Conservation (phyloP, 495 filamentous ascomycete genomes). For the Daldinia bambusicola region DNA sequence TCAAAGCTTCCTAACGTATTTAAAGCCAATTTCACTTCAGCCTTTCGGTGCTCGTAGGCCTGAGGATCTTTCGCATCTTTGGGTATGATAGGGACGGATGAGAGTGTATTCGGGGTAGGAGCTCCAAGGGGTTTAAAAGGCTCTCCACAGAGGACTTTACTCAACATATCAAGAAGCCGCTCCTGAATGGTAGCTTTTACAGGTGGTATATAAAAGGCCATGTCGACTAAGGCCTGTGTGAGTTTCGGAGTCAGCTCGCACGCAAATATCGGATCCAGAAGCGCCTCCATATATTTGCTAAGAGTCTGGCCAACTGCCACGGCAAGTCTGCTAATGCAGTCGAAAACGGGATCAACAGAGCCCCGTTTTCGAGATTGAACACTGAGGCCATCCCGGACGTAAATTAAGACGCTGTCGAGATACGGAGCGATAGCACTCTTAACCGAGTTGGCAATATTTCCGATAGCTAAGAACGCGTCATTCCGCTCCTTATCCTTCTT, state of each 20-base stretch:
- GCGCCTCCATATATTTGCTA: constrained; percentile 96
- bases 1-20: constrained; percentile 97
- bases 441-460: constrained; percentile 94
- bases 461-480: constrained; percentile 92
- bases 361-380: constrained; percentile 79
- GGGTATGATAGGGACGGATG: constrained; percentile 79
- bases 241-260: constrained; percentile 92
- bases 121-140: constrained; percentile 92
- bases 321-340: constrained; percentile 96
- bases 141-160: constrained; percentile 89
- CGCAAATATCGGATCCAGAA: constrained; percentile 95
- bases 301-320: constrained; percentile 94
- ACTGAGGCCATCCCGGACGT: constrained; percentile 89
- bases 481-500: constrained; percentile 95
- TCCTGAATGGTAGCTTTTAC: constrained; percentile 93
- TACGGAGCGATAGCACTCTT: constrained; percentile 94
- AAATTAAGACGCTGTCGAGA: constrained; percentile 89
- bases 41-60: constrained; percentile 76
- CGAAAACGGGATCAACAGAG: constrained; percentile 90
- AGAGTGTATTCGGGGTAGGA: constrained; percentile 70
- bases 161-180: constrained; percentile 91
- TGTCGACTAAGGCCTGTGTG: constrained; percentile 93
- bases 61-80: constrained; percentile 85
- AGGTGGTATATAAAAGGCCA: constrained; percentile 98
- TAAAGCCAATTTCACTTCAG: constrained; percentile 90